Base-by-base conservation (phyloP, 2,329 filamentous ascomycete genomes). In the Colletotrichum viniferum region DNA sequence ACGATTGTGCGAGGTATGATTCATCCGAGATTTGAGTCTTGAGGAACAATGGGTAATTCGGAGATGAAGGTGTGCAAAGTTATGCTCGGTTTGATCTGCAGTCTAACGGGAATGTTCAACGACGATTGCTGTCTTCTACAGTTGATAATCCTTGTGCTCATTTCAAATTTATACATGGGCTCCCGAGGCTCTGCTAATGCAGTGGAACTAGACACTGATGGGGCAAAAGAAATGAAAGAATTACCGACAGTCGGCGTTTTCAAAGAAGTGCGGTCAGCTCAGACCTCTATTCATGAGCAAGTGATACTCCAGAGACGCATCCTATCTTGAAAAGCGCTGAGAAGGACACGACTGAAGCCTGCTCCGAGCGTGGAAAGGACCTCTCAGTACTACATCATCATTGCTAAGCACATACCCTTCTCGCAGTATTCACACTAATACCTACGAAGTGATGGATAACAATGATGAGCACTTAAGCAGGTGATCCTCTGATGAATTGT, bases 401-500 rank as follows among this genome's bases (percentile, higher is more conserved):
- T 43, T 18, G 8, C n/a, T 0, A 43, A 43, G 16, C 4, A n/a
- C 16, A 10, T 2, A 10, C 16, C 4, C 38, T 43, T 43, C 8
- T 43, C 8, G 8, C 16, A 43, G 18, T 43, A 6, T 43, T n/a
- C 4, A 5, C 18, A 43, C 1, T 0, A n/a, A n/a, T n/a, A 4
- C 38, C 8, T 2, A n/a, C 38, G 18, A 43, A 43, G 8, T n/a
- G 8, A 43, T 43, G 18, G 18, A 10, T 43, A 5, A 10, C 2
- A n/a, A 43, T 6, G 3, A 18, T 6, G 4, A 43, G 18, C 7
- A 38, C 16, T 43, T 5, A 10, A n/a, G 18, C 8, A 43, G 38
- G 1, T 0, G 2, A 43, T 4, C 8, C 4, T 4, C 4, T 10
- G 4, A n/a, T 43, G 4, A 10, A 43, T 43, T 43, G 4, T n/a